phyloP scores from a whole-genome alignment of 2,329 filamentous ascomycete genomes.

The Penicillium digitatum region DNA sequence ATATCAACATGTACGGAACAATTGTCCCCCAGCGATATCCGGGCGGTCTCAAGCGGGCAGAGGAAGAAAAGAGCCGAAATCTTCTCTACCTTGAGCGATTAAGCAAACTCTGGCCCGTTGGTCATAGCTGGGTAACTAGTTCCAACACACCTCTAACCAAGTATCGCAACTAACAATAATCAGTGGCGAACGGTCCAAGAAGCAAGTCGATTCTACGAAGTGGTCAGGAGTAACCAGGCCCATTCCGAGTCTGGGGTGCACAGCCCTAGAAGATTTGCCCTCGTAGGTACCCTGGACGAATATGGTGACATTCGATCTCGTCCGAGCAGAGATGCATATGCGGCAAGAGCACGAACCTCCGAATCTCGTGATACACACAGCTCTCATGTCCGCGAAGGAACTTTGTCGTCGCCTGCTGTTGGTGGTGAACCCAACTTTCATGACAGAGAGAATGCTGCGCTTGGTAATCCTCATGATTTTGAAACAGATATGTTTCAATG shows the following conservation, averaged over 20 bases:
- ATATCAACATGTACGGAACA: conserved; percentile 40
- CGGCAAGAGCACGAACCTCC: conserved; percentile 11
- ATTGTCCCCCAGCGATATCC: conserved; percentile 33
- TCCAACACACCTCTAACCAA: no score
- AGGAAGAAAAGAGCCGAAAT: conserved; percentile 33
- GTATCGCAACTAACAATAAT: background rate
- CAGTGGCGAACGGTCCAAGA: conserved; percentile 38
- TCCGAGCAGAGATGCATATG: conserved; percentile 20
- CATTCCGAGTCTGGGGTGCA: conserved; percentile 22
- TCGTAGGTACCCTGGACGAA: conserved; percentile 36
- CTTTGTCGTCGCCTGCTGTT: conserved; percentile 6
- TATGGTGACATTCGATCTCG: conserved; percentile 37
- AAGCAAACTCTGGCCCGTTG: conserved; percentile 35
- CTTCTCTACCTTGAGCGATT: conserved; percentile 33
- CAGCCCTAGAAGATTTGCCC: conserved; percentile 28
- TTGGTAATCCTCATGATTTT: conserved; percentile 23
- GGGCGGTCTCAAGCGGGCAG: conserved; percentile 30
- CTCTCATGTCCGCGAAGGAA: conserved; percentile 1
- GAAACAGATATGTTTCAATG: conserved; percentile 38
- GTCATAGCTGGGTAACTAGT: conserved; percentile 32
- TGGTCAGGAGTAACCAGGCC: conserved; percentile 27
- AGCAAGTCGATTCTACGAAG: conserved; percentile 36
- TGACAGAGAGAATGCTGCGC: conserved; percentile 2
- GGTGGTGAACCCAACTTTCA: conserved; percentile 5
- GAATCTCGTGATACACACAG: conserved; percentile 10